phyloP scores from a whole-genome alignment of 2,329 filamentous ascomycete species.

The Exophiala sp. region DNA sequence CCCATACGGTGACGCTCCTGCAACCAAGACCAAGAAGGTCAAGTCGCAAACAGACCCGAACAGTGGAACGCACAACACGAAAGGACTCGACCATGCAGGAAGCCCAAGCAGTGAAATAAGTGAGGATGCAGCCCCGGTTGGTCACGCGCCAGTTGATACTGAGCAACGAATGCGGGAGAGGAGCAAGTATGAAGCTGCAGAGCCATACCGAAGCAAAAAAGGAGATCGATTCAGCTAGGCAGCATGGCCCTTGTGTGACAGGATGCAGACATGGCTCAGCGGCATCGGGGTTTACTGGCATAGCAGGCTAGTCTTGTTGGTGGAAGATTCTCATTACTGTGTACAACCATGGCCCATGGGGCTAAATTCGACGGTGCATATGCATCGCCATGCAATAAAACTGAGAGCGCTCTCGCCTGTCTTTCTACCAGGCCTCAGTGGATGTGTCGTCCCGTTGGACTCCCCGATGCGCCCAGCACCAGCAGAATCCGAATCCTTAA shows the following conservation, averaged over 20 bases:
- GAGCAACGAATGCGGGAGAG: constrained; percentile 63
- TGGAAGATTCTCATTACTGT: constrained; percentile 7
- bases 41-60: constrained; percentile 24
- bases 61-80: constrained; percentile 10
- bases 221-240: constrained; percentile 73
- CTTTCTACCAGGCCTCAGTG: too few species aligned
- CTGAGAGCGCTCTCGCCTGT: too few species aligned
- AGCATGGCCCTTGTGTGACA: background rate
- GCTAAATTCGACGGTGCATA: background rate
- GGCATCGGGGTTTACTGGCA: background rate
- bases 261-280: background rate
- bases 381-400: background rate
- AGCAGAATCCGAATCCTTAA: background rate
- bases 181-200: constrained; percentile 80
- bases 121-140: constrained; percentile 76
- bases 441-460: constrained; percentile 7
- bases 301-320: background rate
- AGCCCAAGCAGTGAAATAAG: constrained; percentile 68
- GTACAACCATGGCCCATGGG: constrained; percentile 9
- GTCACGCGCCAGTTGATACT: constrained; percentile 70
- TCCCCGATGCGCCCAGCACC: background rate
- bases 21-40: constrained; percentile 21
- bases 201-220: constrained; percentile 69
- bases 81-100: constrained; percentile 49
- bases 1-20: constrained; percentile 12